These are phyloP conservation scores for Penicillium coffeae DNA, from an alignment of 495 filamentous ascomycete species.

Conservation along the genomic window DNA sequence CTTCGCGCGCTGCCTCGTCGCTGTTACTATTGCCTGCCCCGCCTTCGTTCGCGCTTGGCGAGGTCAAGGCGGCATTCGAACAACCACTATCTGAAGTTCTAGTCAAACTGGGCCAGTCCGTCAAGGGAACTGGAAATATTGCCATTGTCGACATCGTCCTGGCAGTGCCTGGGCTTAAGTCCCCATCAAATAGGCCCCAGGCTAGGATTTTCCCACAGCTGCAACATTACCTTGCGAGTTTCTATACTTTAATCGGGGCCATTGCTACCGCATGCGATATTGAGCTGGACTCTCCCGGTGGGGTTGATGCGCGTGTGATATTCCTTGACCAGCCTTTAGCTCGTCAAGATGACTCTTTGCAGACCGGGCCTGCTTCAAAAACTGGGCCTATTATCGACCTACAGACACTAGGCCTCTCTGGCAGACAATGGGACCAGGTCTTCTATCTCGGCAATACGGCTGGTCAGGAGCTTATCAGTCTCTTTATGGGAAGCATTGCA, in stretches of 20 bases:
- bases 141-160: slow-evolving; percentile 44
- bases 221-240: slow-evolving; percentile 66
- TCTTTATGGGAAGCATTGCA: slow-evolving; percentile 26
- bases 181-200: slow-evolving; percentile 42
- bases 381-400: slow-evolving; percentile 62
- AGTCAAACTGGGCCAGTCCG: slow-evolving; percentile 21
- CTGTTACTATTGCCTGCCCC: slow-evolving; percentile 48
- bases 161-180: slow-evolving; percentile 36
- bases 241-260: slow-evolving; percentile 74
- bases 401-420: slow-evolving; percentile 58
- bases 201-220: slow-evolving; percentile 55
- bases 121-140: slow-evolving; percentile 27
- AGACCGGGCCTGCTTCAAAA: slow-evolving; percentile 21
- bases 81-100: slow-evolving; percentile 32
- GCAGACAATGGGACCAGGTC: slow-evolving; percentile 64
- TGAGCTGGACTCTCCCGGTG: slow-evolving; percentile 62
- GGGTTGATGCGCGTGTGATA: slow-evolving; percentile 74
- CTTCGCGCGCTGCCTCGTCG: slow-evolving; percentile 26
- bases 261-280: slow-evolving; percentile 58
- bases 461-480: slow-evolving; percentile 42
- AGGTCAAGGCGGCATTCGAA: slow-evolving; percentile 41
- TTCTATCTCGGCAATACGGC: slow-evolving; percentile 60
- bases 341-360: background rate
- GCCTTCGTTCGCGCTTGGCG: slow-evolving; percentile 35
- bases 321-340: slow-evolving; percentile 49